phyloP scores from a whole-genome alignment of 2,329 filamentous ascomycete species.

The Colletotrichum shisoi region DNA sequence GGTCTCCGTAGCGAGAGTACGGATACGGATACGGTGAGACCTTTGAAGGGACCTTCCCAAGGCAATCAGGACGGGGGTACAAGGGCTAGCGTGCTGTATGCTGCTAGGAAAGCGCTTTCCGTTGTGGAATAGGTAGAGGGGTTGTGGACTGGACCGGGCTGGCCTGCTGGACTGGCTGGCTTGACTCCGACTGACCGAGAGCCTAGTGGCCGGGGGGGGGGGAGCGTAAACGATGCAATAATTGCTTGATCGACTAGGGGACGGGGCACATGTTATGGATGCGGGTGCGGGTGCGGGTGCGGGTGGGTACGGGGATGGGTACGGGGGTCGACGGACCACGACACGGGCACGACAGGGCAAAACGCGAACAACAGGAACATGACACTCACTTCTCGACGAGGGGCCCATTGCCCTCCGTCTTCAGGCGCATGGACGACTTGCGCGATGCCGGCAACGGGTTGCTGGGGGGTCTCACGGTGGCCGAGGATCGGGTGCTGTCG shows the following conservation, averaged over 20 bases:
- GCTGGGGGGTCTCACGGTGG: conserved; percentile 65
- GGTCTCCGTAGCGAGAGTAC: background rate
- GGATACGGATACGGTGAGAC: background rate
- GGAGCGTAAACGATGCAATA: conserved; percentile 6
- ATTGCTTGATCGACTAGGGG: conserved; percentile 25
- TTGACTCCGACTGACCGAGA: conserved; percentile 2
- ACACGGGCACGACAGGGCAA: conserved; percentile 11
- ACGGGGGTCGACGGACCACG: conserved; percentile 1
- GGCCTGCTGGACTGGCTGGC: conserved; percentile 25
- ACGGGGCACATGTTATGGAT: too few species aligned
- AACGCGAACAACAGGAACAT: conserved; percentile 8
- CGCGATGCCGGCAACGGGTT: conserved; percentile 47
- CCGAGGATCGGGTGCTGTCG: conserved; percentile 71
- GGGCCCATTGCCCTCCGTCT: conserved; percentile 56
- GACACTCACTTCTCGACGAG: conserved; percentile 48
- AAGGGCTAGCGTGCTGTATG: background rate
- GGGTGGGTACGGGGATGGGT: background rate
- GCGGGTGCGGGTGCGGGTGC: background rate
- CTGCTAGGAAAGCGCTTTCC: background rate
- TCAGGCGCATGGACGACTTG: conserved; percentile 45
- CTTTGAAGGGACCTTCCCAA: background rate
- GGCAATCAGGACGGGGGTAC: background rate
- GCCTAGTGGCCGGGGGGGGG: background rate
- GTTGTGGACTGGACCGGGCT: conserved; percentile 6
- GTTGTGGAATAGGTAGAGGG: background rate